Conservation (phyloP, 2,329 filamentous ascomycete species). For the Hymenoscyphus scutula region DNA sequence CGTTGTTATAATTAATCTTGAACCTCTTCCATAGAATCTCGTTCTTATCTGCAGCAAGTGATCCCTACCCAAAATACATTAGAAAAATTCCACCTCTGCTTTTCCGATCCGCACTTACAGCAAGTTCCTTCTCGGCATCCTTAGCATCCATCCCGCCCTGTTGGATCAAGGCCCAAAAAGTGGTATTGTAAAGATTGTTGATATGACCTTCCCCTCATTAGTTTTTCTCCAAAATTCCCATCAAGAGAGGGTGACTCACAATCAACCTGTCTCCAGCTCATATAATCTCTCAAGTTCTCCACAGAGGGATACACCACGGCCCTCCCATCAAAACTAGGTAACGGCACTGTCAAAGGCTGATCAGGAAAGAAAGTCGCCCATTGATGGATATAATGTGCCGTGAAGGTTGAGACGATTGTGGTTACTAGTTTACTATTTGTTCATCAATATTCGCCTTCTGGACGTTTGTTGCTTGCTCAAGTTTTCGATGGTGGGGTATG, state of each 20-base stretch:
- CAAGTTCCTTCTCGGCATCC: conserved; percentile 77
- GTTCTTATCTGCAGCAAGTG: conserved; percentile 84
- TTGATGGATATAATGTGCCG: conserved; percentile 79
- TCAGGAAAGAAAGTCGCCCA: conserved; percentile 77
- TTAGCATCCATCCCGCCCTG: conserved; percentile 71
- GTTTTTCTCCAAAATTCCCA: too few relatives aligned
- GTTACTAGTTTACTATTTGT: conserved; percentile 76
- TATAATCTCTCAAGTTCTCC: conserved; percentile 84
- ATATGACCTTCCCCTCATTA: conserved; percentile 69
- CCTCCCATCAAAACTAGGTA: conserved; percentile 90
- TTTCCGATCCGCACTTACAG: conserved; percentile 48
- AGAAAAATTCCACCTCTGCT: conserved; percentile 26
- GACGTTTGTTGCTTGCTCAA: not conserved
- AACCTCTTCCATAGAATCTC: conserved; percentile 90
- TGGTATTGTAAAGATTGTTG: conserved; percentile 98
- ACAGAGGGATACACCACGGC: conserved; percentile 86
- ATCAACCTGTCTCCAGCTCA: conserved; percentile 96
- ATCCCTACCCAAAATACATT: conserved; percentile 57
- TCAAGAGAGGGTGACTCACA: conserved; percentile 57
- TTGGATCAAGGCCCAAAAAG: conserved; percentile 87
- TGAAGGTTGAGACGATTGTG: conserved; percentile 90
- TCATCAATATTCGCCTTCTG: conserved; percentile 13
- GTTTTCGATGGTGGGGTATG: not conserved
- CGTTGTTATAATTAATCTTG: conserved; percentile 96
- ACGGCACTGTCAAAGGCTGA: conserved; percentile 65